Conservation (phyloP, 2,329 filamentous ascomycete genomes). For the Leptographium procerum region DNA sequence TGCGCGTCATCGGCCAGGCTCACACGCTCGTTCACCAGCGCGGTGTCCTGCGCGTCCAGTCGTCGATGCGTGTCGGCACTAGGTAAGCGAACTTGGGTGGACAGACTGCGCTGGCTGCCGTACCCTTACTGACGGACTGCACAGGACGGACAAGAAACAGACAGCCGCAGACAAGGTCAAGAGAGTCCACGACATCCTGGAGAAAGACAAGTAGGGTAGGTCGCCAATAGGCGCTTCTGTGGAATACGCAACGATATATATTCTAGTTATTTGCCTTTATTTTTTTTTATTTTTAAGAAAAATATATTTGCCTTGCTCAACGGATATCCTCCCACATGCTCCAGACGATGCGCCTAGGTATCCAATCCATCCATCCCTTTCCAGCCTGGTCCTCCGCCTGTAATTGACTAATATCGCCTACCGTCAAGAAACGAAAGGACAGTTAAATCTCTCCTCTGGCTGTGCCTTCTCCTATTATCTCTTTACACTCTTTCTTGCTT, state of each 20-base stretch:
- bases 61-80: conserved; percentile 75
- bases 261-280: neutral
- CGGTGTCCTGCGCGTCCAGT: conserved; percentile 76
- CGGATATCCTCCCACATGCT: neutral
- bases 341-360: neutral
- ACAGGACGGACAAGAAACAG: conserved; percentile 75
- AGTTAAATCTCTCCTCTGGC: neutral
- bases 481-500: neutral
- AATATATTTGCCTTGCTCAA: no score
- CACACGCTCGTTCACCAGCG: conserved; percentile 65
- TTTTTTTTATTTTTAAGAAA: neutral
- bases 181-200: conserved; percentile 41
- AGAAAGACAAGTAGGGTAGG: conserved; percentile 5
- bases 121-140: neutral
- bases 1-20: conserved; percentile 74
- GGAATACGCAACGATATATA: neutral
- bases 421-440: neutral
- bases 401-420: neutral
- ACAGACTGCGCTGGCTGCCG: neutral
- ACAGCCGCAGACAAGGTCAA: conserved; percentile 70
- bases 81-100: conserved; percentile 37
- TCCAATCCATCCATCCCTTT: neutral
- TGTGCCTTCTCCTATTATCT: neutral
- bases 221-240: neutral
- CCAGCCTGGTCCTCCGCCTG: no score